Percentiles rank a stretch among this genome's conserved stretches.
These are phyloP conservation scores for Proliferodiscus dingleyae DNA, from an alignment of 2,329 filamentous ascomycete genomes.

Conservation along the genomic window DNA sequence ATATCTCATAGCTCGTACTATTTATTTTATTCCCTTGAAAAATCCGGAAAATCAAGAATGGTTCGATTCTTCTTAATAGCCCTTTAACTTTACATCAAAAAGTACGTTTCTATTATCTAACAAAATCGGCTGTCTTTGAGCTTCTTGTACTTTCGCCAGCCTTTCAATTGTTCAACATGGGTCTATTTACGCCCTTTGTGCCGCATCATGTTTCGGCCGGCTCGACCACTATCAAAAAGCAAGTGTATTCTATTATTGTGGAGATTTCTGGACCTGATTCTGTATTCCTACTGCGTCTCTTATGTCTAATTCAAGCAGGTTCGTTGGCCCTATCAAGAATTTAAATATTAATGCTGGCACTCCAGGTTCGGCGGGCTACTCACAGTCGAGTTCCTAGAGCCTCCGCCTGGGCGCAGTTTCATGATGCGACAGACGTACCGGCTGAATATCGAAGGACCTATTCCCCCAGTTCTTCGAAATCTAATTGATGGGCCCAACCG, in stretches of 20 bases:
- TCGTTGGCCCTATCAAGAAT: too few relatives aligned
- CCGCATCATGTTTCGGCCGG: background rate
- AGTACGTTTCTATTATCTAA: too few relatives aligned
- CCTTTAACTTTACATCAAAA: too few relatives aligned
- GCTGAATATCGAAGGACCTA: constrained; percentile 10
- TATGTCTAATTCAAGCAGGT: too few relatives aligned
- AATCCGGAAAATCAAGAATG: too few relatives aligned
- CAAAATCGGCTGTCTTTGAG: too few relatives aligned
- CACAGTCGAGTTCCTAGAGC: constrained; percentile 26
- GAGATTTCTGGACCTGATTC: background rate
- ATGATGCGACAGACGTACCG: constrained; percentile 26
- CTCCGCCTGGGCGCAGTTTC: constrained; percentile 27
- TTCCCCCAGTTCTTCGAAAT: constrained; percentile 13
- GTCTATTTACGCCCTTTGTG: background rate
- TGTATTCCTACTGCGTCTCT: background rate
- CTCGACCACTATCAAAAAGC: background rate
- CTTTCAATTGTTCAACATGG: too few relatives aligned
- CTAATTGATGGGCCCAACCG: constrained; percentile 15
- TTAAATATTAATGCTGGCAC: too few relatives aligned
- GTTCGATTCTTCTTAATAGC: too few relatives aligned
- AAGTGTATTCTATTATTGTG: background rate
- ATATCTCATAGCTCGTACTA: too few relatives aligned
- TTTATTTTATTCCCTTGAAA: too few relatives aligned
- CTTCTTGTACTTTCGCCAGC: too few relatives aligned
- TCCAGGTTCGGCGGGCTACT: constrained; percentile 26